Percentiles rank a stretch among this genome's conserved stretches.
Conservation (phyloP, 2,329 filamentous ascomycete genomes). For the Calonectria pauciramosa region DNA sequence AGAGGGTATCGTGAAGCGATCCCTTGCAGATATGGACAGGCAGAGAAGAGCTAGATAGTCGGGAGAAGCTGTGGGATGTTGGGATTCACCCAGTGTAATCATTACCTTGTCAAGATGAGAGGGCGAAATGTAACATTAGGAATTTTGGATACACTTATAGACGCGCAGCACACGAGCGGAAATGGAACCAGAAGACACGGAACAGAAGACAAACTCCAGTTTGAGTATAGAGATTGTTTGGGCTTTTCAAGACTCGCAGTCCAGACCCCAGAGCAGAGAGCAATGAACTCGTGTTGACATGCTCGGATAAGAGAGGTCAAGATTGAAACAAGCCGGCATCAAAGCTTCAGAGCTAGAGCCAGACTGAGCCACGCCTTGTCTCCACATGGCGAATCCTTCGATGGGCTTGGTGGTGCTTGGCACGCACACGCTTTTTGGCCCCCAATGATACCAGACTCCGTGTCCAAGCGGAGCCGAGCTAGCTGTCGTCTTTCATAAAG, state of each 20-base stretch:
- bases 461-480: not conserved
- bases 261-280: not conserved
- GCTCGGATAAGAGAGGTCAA: not conserved
- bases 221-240: constrained; percentile 5
- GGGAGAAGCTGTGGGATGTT: not conserved
- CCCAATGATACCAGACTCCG: not conserved
- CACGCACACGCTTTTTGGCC: not conserved
- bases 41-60: constrained; percentile 32
- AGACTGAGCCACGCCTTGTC: not conserved
- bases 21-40: constrained; percentile 59
- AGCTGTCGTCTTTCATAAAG: not conserved
- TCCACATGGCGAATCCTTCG: not conserved
- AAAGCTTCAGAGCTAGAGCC: not conserved
- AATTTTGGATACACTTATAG: constrained; percentile 9
- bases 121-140: constrained; percentile 15
- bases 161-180: constrained; percentile 2
- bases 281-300: not conserved
- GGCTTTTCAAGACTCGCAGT: not conserved
- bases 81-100: not conserved
- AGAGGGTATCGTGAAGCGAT: constrained; percentile 72
- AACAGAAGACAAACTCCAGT: not conserved
- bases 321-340: not conserved
- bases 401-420: not conserved
- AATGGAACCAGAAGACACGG: not conserved
- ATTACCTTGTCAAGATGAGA: not conserved